These are phyloP conservation scores for Euptelea pleiosperma DNA, from an alignment of 164 flowering plant genomes.

Conservation along the genomic window DNA sequence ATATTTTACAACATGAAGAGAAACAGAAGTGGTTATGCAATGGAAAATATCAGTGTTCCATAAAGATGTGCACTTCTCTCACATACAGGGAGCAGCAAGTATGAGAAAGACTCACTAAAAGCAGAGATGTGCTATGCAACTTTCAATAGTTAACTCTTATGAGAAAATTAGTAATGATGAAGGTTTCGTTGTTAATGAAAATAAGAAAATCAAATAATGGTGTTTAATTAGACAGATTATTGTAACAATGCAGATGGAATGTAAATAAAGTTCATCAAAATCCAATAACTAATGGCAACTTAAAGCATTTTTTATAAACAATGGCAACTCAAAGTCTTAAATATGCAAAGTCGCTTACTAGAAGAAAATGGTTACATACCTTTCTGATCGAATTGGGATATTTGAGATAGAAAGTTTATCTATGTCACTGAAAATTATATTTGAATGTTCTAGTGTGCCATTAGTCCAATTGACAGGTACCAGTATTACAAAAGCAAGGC, in stretches of 20 bases:
- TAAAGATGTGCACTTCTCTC: too few species aligned
- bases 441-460: conserved; percentile 12
- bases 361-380: conserved; percentile 16
- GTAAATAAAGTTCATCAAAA: neutral
- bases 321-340: neutral
- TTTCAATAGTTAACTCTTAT: too few species aligned
- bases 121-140: too few species aligned
- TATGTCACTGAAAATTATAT: conserved; percentile 23
- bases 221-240: neutral
- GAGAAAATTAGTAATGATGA: neutral
- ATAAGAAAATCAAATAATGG: neutral
- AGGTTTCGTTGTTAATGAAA: neutral
- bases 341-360: neutral
- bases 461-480: conserved; percentile 32
- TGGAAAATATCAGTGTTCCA: too few species aligned
- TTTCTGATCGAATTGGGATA: conserved; percentile 25
- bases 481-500: conserved; percentile 24
- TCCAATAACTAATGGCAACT: neutral
- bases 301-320: neutral
- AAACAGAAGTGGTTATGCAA: too few species aligned
- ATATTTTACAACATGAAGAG: too few species aligned
- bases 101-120: too few species aligned
- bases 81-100: too few species aligned
- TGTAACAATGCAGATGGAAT: neutral
- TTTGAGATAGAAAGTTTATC: conserved; percentile 37